Evolutionary conservation across 257 asterid genomes (phyloP).

Genomic region (Ophiorrhiza pumila): DNA sequence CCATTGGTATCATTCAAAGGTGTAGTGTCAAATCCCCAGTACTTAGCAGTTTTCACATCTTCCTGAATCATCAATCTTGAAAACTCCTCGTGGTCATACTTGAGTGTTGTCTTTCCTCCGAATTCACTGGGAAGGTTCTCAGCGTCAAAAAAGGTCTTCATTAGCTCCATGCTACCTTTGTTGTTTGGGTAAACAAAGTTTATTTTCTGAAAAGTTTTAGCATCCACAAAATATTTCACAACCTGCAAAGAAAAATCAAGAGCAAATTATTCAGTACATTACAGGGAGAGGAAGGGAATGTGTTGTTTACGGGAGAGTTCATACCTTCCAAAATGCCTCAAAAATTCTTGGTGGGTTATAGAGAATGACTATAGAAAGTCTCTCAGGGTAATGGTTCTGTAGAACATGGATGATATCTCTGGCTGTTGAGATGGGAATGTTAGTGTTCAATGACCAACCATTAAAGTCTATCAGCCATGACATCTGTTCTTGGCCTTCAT

Average conservation of each 20-base stretch:
- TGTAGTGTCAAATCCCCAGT: constrained; percentile 49
- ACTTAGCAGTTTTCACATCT: constrained; percentile 62
- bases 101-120: constrained; percentile 70
- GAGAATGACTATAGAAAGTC: constrained; percentile 62
- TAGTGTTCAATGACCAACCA: constrained; percentile 73
- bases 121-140: constrained; percentile 84
- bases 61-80: constrained; percentile 71
- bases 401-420: constrained; percentile 59
- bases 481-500: constrained; percentile 81
- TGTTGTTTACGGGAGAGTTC: neutral
- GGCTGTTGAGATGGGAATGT: constrained; percentile 55
- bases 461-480: constrained; percentile 89
- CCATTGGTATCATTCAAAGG: constrained; percentile 14
- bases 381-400: constrained; percentile 85
- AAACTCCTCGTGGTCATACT: constrained; percentile 73
- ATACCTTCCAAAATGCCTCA: constrained; percentile 77
- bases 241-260: constrained; percentile 39
- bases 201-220: constrained; percentile 53
- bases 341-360: constrained; percentile 78
- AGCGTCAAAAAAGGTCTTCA: constrained; percentile 60
- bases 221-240: constrained; percentile 64
- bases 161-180: constrained; percentile 59
- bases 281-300: neutral
- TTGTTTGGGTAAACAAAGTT: constrained; percentile 65
- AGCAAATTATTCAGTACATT: neutral